Base-by-base conservation (phyloP, 495 filamentous ascomycete species). In the Poronia punctata region DNA sequence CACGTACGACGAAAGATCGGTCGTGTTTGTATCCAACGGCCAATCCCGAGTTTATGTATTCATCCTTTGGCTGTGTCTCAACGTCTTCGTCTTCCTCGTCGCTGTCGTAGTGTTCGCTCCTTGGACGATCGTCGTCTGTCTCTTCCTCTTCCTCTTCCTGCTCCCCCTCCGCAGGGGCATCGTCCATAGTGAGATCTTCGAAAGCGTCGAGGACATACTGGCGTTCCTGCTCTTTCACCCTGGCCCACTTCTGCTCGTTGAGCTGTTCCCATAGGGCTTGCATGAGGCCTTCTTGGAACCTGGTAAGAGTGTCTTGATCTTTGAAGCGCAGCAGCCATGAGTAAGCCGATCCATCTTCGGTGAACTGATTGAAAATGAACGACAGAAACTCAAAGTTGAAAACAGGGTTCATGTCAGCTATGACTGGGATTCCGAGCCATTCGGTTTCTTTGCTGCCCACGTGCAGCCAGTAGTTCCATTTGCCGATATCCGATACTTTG, bases 21-120 rank as follows among this genome's bases (percentile, higher is more conserved):
- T 98, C 93, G 49, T 95, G 83, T 67, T 96, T 98, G 70, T 94
- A 96, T 20, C 93, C 92, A 35, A 98, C 92, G n/a, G 93, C 93
- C 17, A 98, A 72, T 57, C 90, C 86, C 14, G 89, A 95, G 67
- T 98, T 98, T 53, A 88, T 78, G 41, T 92, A 83, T 16, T 83
- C 81, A 59, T 95, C 92, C 41, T 80, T 69, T 26, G 82, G 77
- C 35, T 73, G 67, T 7, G 73, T 76, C 5, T 81, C 76, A 2
- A 84, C 78, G 57, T 95, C 87, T 20, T 97, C 93, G 41, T 86
- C 80, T 10, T 92, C 87, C 47, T 96, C 89, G 38, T 97, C 93
- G 30, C 71, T 82, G 52, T 96, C 92, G 50, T 96, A 95, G 50
- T 93, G 80, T 23, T 68, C 68, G 39, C 62, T 64, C 15, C 26